These are phyloP conservation scores for Ascoidea tarda DNA, from an alignment of 805 yeast genomes.

Conservation along the genomic window DNA sequence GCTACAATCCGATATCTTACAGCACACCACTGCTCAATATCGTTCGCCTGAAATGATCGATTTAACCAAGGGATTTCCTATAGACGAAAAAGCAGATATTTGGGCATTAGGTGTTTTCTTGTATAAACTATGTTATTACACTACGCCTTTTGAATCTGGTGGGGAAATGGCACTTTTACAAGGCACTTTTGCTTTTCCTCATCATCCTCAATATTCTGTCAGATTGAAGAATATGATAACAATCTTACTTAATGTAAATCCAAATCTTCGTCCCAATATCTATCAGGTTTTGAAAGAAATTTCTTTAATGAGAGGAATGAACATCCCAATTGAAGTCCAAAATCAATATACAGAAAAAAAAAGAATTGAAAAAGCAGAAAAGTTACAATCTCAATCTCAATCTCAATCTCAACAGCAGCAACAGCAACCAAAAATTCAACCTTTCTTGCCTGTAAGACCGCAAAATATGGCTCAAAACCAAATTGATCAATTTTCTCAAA, in stretches of 20 bases:
- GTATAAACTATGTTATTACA: conserved; percentile 82
- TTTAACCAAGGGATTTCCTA: conserved; percentile 65
- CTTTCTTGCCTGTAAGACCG: neutral
- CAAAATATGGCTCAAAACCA: neutral
- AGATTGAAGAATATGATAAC: conserved; percentile 63
- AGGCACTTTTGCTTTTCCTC: conserved; percentile 69
- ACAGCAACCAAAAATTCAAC: neutral
- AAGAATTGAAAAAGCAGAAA: conserved; percentile 4
- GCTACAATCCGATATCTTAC: conserved; percentile 73
- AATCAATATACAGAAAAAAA: conserved; percentile 10
- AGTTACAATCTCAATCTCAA: neutral
- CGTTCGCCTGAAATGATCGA: conserved; percentile 96
- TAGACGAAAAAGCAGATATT: conserved; percentile 84
- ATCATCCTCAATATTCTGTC: conserved; percentile 52
- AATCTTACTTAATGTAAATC: conserved; percentile 73
- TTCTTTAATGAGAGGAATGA: conserved; percentile 42
- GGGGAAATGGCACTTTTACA: conserved; percentile 80
- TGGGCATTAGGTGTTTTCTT: conserved; percentile 95
- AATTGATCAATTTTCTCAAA: neutral
- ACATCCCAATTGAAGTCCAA: conserved; percentile 24
- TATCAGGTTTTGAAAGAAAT: conserved; percentile 62
- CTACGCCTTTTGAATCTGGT: conserved; percentile 81
- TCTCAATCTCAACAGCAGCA: neutral
- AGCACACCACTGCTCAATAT: conserved; percentile 93
- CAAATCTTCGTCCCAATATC: conserved; percentile 71